Evolutionary conservation across 2,329 filamentous ascomycete genomes (phyloP), one percentile per base, ranked within the genome.

Genomic region (Dothideomycetes sp.): DNA sequence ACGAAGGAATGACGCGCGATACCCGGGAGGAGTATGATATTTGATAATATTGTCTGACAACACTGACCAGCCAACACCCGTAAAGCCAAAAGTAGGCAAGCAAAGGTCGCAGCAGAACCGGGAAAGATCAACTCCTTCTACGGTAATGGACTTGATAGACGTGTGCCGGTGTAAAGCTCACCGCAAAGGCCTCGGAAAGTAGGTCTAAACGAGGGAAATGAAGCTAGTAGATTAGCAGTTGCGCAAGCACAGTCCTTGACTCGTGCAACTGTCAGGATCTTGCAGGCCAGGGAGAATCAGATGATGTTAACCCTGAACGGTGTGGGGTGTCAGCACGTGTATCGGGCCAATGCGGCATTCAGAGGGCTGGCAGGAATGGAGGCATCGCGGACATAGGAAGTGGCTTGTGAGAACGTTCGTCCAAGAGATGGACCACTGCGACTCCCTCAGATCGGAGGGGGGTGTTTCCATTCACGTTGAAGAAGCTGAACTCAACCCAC

Each of bases 211-310:
- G 45, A 41, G 38, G 34, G 40, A 42, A 37, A 43, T 35, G 42
- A 47, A 34, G 40, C 41, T 40, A 47, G 40, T 40, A 42, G 40
- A 38, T 41, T 47, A 37, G 40, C 45, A 43, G 40, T 47, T 44
- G 42, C 45, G 45, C 41, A 47, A 47, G 40, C 38, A 42, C 19
- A 36, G 31, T 31, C 33, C 42, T 40, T 42, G 45, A 42, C 45
- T 47, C 45, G 45, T 30, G 45, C 42, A 32, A 31, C 30, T 22
- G 19, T 27, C 27, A 37, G 41, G 35, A 42, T 41, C 42, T 46
- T 41, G 38, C 15, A 33, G 31, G 34, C 32, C 32, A 27, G 27
- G 33, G 38, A 40, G 31, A 36, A 40, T 40, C 38, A 36, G 39
- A 41, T 41, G 34, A 37, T 41, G 12, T 29, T 19, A 31, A 41